Evolutionary conservation across 2,329 filamentous ascomycete species (phyloP), one percentile per base, ranked within the genome.

Genomic region (Curvularia lunata): DNA sequence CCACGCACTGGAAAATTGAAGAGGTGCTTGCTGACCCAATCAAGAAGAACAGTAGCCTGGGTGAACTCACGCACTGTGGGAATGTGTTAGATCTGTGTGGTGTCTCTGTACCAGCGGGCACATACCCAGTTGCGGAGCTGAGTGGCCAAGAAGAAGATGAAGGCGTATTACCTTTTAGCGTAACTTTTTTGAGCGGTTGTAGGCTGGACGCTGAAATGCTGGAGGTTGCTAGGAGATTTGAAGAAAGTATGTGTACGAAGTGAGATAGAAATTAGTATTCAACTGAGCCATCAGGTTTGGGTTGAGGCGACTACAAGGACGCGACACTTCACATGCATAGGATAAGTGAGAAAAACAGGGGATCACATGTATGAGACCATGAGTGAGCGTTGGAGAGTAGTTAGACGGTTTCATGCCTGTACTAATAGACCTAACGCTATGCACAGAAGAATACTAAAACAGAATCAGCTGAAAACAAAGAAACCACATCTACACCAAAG

Each of bases 81-180:
- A 88, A 88, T 63, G 83, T 88, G 27, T 70, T 88, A 18, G 85
- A 88, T 69, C 78, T 86, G 64, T 75, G 72, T 54, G 71, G 61
- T 18, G 64, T 69, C 21, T 67, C 73, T 1, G 77, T 86, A n/a
- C 83, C 84, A 1, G 84, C 84, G 0, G 81, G 81, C 1, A 73
- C 56, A 6, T 78, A 77, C 62, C 61, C 69, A 1, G 58, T 66
- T 0, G 40, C 48, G 28, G 73, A 75, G 40, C 48, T 74, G 40
- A 70, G 68, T 28, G 71, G 69, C 3, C 64, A 61, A 7, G 54
- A 68, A 47, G 46, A 58, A 1, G 58, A 71, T 43, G 66, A 64
- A 8, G 71, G 72, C 0, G 61, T 62, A 28, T 54, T 80, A 47
- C 78, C 78, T 4, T 80, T 80, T 58, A 77, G 78, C 30, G 70